Evolutionary conservation across 345 rosid genomes (phyloP).

Genomic region (Erysimum cheiranthoides): DNA sequence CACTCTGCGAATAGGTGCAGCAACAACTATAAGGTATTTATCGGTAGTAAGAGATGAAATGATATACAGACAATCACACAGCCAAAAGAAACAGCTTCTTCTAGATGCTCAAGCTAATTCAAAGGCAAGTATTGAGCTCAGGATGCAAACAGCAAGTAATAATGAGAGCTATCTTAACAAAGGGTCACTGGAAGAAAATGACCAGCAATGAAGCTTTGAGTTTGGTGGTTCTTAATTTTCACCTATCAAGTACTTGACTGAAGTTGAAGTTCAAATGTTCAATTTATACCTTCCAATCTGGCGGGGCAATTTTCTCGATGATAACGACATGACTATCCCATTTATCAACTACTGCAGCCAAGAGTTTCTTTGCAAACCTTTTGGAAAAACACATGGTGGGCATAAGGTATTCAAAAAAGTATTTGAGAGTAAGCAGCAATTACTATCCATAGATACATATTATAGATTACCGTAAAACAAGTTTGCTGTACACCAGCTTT

Average conservation of each 20-base stretch:
- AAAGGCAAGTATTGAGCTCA: constrained; percentile 23
- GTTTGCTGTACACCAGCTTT: constrained; percentile 94
- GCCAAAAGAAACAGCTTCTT: constrained; percentile 8
- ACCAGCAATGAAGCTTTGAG: constrained; percentile 12
- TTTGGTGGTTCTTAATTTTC: constrained; percentile 5
- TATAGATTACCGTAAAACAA: constrained; percentile 70
- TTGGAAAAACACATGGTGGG: constrained; percentile 31
- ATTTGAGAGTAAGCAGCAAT: constrained; percentile 16
- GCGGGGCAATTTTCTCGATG: constrained; percentile 77
- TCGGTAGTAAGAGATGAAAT: neutral
- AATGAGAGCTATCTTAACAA: constrained; percentile 17
- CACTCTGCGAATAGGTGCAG: constrained; percentile 55
- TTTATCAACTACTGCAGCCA: constrained; percentile 80
- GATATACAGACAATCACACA: neutral
- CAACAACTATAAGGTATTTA: constrained; percentile 18
- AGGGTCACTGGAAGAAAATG: neutral
- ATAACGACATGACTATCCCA: constrained; percentile 82
- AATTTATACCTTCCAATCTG: constrained; percentile 83
- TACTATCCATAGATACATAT: neutral
- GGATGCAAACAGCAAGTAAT: neutral
- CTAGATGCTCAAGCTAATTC: constrained; percentile 19
- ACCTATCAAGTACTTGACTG: neutral
- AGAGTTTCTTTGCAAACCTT: constrained; percentile 93
- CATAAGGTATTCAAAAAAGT: neutral
- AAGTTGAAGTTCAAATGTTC: constrained; percentile 13